Evolutionary conservation across 2,329 filamentous ascomycete genomes (phyloP).

Genomic region (Aspergillus vadensis): DNA sequence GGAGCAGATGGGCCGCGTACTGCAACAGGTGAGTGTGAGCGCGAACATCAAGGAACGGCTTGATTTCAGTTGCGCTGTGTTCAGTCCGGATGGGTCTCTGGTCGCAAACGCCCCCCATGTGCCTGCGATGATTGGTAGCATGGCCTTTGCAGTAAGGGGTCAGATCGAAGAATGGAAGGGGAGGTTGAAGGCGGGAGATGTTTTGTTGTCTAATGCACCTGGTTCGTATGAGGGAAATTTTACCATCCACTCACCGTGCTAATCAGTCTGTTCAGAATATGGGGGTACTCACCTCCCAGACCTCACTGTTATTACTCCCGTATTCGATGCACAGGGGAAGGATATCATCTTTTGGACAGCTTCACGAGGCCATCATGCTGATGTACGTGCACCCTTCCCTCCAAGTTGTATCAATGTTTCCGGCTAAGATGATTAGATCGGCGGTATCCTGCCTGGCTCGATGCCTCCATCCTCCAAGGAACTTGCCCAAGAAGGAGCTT

Average conservation of each 20-base stretch:
- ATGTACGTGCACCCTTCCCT: not conserved
- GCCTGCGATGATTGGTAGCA: constrained; percentile 76
- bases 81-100: constrained; percentile 62
- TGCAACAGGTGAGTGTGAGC: constrained; percentile 76
- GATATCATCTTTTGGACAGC: not conserved
- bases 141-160: constrained; percentile 74
- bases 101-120: constrained; percentile 69
- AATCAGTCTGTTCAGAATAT: not conserved
- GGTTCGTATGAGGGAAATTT: constrained; percentile 51
- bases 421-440: not conserved
- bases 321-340: not conserved
- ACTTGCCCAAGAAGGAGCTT: not conserved
- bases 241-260: not conserved
- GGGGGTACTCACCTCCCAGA: constrained; percentile 79
- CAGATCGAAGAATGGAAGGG: constrained; percentile 72
- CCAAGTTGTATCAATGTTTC: not conserved
- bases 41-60: constrained; percentile 80
- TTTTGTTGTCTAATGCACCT: constrained; percentile 68
- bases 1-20: constrained; percentile 77
- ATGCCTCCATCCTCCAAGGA: not conserved
- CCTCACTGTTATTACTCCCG: constrained; percentile 63
- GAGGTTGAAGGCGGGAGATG: constrained; percentile 73
- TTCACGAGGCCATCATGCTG: not conserved
- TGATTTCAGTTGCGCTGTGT: constrained; percentile 79
- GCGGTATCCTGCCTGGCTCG: not conserved